Evolutionary conservation across 805 yeast species (phyloP).

Genomic region (Ogataea minuta): DNA sequence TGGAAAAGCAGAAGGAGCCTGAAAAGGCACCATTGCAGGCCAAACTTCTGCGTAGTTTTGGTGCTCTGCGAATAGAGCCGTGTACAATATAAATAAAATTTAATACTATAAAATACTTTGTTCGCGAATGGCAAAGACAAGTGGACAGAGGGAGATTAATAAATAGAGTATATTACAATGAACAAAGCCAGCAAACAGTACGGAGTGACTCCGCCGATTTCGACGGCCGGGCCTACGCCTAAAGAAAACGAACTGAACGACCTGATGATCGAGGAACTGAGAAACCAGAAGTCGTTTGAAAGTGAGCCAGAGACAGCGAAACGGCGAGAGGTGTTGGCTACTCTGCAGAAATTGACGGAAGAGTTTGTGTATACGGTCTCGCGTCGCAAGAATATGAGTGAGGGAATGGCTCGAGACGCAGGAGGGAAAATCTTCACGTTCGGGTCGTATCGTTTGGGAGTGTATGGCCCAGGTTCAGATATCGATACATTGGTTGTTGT

Average conservation of each 20-base stretch:
- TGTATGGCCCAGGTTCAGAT: constrained; percentile 97
- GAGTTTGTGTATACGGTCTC: constrained; percentile 85
- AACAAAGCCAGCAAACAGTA: constrained; percentile 34
- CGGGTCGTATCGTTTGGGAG: constrained; percentile 94
- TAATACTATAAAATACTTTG: constrained; percentile 5
- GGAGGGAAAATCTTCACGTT: constrained; percentile 97
- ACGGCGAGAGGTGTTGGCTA: constrained; percentile 69
- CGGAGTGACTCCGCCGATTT: constrained; percentile 83
- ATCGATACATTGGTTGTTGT: constrained; percentile 96
- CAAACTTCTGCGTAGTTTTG: too few relatives aligned
- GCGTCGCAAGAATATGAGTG: constrained; percentile 83
- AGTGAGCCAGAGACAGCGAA: constrained; percentile 78
- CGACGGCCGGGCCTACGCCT: constrained; percentile 80
- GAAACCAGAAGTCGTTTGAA: constrained; percentile 85
- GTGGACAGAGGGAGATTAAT: constrained; percentile 1
- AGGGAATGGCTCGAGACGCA: constrained; percentile 95
- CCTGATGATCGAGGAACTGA: constrained; percentile 70
- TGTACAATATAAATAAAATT: background rate
- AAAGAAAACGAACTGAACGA: constrained; percentile 78
- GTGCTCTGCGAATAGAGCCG: too few relatives aligned
- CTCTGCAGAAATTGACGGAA: constrained; percentile 69
- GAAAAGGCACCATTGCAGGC: too few relatives aligned
- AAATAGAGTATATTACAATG: constrained; percentile 1
- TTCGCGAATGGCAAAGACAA: constrained; percentile 14
- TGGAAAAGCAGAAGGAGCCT: background rate